Base-by-base conservation (phyloP, 1,284 basidiomycete species). In the Xerocomus tenax region DNA sequence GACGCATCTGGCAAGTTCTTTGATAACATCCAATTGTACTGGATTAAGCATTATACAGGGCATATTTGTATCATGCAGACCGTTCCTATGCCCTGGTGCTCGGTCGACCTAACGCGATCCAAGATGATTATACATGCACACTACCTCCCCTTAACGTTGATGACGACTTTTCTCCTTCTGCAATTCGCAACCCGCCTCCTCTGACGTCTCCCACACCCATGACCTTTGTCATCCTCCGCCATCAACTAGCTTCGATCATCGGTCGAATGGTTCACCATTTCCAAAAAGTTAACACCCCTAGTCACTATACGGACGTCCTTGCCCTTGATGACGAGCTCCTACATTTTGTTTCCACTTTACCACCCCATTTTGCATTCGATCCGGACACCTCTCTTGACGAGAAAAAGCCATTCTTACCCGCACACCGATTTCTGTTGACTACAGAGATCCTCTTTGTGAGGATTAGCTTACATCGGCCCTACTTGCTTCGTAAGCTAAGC, bases 201-300 rank as follows among this genome's bases (percentile, higher is more conserved):
- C 66, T 89, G 21, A 77, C 79, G 4, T 74, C 74, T 34, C 92
- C 93, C 0, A 96, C 92, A 0, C 76, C 74, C 4, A 87, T 89
- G 72, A 91, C 90, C 1, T 96, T 91, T 65, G 81, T 92, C 50
- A 91, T 95, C 54, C 75, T 97, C 30, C 78, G 93, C 30, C 87
- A 94, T 61, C 77, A 81, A 42, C 76, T 97, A 16, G 86, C 90
- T 16, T 74, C 75, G 42, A 87, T 95, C 53, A 94, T 94, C 55
- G 94, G 93, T 23, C 81, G 84, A 39, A 92, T 97, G 61, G 91
- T 92, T 42, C 92, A 95, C 62, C 91, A 95, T 67, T 97, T 94
- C 69, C 94, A 97, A 67, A 88, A 91, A 69, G 83, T 95, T 18
- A 79, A 84, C 49, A 80, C 82, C 46, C 79, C 78, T 45, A 86